Evolutionary conservation across 2,329 filamentous ascomycete species (phyloP).

Genomic region (Metarhizium album): DNA sequence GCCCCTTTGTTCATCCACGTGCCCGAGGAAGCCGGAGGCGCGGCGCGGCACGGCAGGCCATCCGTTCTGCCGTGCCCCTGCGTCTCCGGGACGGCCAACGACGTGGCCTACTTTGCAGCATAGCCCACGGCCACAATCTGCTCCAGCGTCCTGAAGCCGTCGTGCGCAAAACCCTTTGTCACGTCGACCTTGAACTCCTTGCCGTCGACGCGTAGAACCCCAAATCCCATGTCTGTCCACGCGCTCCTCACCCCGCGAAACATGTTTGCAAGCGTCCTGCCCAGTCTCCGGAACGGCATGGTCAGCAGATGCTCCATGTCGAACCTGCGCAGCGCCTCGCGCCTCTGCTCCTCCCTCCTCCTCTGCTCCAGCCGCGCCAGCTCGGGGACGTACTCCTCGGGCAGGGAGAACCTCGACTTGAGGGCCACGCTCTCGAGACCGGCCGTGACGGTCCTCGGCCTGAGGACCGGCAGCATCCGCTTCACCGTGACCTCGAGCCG

Average conservation of each 20-base stretch:
- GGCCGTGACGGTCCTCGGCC: constrained; percentile 30
- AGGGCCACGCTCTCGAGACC: constrained; percentile 23
- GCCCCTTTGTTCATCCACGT: background rate
- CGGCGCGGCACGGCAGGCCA: no score
- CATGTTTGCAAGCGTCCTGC: constrained; percentile 28
- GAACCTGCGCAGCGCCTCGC: constrained; percentile 33
- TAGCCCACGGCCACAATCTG: constrained; percentile 31
- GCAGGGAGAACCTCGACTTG: constrained; percentile 27
- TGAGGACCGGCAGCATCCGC: constrained; percentile 37
- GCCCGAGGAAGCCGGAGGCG: background rate
- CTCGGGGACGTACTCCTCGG: constrained; percentile 26
- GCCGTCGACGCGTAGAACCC: constrained; percentile 35
- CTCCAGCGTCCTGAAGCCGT: constrained; percentile 48
- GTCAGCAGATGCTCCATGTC: constrained; percentile 46
- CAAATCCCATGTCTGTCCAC: constrained; percentile 46
- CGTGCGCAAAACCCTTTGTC: constrained; percentile 44
- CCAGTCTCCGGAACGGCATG: constrained; percentile 42
- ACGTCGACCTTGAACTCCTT: constrained; percentile 47
- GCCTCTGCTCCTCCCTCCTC: constrained; percentile 26
- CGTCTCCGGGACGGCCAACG: no score
- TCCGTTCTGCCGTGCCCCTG: no score
- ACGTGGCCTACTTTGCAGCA: background rate
- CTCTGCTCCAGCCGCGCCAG: constrained; percentile 19
- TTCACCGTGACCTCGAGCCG: constrained; percentile 42
- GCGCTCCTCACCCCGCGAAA: constrained; percentile 37